Conservation (phyloP, 768 basidiomycete genomes). For the Amanita phalloides region DNA sequence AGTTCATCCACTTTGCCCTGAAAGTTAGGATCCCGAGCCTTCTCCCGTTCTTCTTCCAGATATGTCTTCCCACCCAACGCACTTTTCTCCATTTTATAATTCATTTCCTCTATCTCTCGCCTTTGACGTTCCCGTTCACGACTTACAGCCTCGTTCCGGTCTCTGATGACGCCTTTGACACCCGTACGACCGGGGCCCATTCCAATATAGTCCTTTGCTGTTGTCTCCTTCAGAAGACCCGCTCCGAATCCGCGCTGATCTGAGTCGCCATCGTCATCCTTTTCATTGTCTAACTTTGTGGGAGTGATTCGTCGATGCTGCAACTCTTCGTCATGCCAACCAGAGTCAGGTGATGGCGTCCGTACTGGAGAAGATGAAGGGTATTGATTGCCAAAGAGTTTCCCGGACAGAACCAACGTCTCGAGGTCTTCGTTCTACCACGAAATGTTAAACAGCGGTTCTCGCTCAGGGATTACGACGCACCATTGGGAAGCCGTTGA, state of each 20-base stretch:
- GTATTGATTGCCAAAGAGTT: not conserved
- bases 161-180: slow-evolving; percentile 82
- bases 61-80: slow-evolving; percentile 62
- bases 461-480: not conserved
- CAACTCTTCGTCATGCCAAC: slow-evolving; percentile 6
- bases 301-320: not conserved
- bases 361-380: not conserved
- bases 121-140: slow-evolving; percentile 41
- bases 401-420: slow-evolving; percentile 14
- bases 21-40: slow-evolving; percentile 17
- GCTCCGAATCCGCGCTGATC: slow-evolving; percentile 21
- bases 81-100: slow-evolving; percentile 50
- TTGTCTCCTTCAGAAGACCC: slow-evolving; percentile 17
- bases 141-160: slow-evolving; percentile 58
- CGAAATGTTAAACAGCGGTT: not conserved
- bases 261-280: not conserved
- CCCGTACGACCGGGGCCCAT: slow-evolving; percentile 84
- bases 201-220: slow-evolving; percentile 49
- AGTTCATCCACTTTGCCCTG: slow-evolving; percentile 37
- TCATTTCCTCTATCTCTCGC: slow-evolving; percentile 40
- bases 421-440: slow-evolving; percentile 17
- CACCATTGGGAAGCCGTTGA: not conserved
- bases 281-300: not conserved
- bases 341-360: slow-evolving; percentile 3
- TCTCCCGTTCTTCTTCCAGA: slow-evolving; percentile 66